Evolutionary conservation across 108 stramenopile species (phyloP), one percentile per base, ranked within the genome.

Genomic region (Fistulifera pelliculosa): DNA sequence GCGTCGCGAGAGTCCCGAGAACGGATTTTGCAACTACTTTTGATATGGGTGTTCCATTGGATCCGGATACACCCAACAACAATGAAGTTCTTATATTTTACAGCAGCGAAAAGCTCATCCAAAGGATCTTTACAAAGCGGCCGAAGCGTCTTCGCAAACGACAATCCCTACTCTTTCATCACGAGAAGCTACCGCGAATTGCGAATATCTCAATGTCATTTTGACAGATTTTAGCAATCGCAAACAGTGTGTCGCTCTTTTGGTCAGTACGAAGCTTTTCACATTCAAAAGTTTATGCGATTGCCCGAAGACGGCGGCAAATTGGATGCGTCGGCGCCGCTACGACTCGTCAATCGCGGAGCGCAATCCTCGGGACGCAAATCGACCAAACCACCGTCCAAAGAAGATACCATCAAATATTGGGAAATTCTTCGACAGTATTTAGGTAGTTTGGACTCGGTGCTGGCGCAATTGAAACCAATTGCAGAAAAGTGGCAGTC

Each of bases 211-310:
- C 66, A 76, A 80, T 49, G 71, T 84, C 3, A 62, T 80, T n/a
- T 50, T 75, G 23, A 74, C 73, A 14, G 64, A 67, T n/a, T 62
- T 65, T 47, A 62, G 62, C 12, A 62, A 65, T 22, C 53, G 43
- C 1, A 3, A 35, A 16, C 75, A 80, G 59, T 83, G 81, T 41
- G 56, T 70, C 22, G 81, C 77, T 11, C 44, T 12, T 54, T 77
- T 26, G 77, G 77, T 25, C 66, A 77, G 19, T 83, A 71, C 25
- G 73, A 79, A 51, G 65, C 72, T 13, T 83, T 73, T 65, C 81
- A 83, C 41, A 53, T 83, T 22, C 75, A 76, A 71, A 52, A 75
- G 43, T 76, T 69, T 61, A 79, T 83, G 79, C 68, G 75, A 27
- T 35, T 60, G 47, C 47, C 58, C 23, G 38, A 39, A 4, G 55